Base-by-base conservation (phyloP, 148 eudicot genomes). In the Rhododendron molle region DNA sequence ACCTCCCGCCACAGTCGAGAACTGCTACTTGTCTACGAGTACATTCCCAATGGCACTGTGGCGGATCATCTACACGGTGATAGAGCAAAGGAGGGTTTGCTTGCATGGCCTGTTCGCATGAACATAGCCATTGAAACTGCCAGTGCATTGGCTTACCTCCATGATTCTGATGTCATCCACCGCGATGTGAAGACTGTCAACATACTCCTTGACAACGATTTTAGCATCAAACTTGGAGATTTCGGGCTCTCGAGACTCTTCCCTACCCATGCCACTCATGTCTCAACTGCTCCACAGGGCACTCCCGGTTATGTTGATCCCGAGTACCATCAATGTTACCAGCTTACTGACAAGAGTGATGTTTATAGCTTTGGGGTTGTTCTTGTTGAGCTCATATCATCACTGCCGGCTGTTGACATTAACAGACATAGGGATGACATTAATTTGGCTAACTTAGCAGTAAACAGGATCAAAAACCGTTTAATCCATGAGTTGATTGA, bases 311-410 rank as follows among this genome's bases (percentile, higher is more conserved):
- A 93, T 74, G 89, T 93, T 28, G 95, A 91, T 46, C 95, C 93
- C 7, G 91, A 91, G 82, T 92, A 93, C 60, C 88, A 93, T 36
- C 90, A 87, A 67, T 89, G 92, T 44, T 93, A 91, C 76, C 92
- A 90, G 71, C 88, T 92, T 4, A 93, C 94, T 10, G 85, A 90
- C 28, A 93, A 92, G 81, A 91, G 93, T 86, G 95, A 93, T 81
- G 94, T 93, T 80, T 93, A 92, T 65, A 92, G 92, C 84, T 92
- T 92, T 56, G 95, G 93, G 30, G 94, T 93, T n/a, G 92, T 93
- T 5, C 89, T 93, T 18, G 78, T 92, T 72, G 95, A 93, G 90
- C 92, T 93, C 12, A 82, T 93, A 32, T 93, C 95, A 23, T 93
- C 95, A 2, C 46, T 90, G 82, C 90, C 88, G 2, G 94, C 94